These are phyloP conservation scores for Cinnamomum micranthum DNA, from an alignment of 164 flowering plant genomes.

Conservation along the genomic window DNA sequence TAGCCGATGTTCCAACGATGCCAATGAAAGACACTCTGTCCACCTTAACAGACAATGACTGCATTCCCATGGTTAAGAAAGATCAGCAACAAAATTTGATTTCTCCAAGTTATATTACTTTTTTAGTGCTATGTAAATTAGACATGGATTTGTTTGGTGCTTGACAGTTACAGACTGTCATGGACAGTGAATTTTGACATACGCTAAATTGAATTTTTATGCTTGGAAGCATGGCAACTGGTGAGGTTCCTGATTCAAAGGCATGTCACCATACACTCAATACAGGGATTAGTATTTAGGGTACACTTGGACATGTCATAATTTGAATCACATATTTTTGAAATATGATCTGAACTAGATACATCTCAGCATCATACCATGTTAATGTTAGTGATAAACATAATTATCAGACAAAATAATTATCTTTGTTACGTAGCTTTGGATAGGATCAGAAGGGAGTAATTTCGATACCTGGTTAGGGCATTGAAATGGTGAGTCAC, in stretches of 20 bases:
- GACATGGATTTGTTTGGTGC: background rate
- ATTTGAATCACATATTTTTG: background rate
- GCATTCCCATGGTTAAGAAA: slow-evolving; percentile 18
- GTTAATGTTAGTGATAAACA: background rate
- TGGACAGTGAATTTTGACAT: background rate
- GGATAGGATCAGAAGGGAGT: background rate
- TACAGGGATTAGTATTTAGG: background rate
- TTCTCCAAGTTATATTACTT: background rate
- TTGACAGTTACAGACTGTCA: background rate
- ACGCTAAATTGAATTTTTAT: background rate
- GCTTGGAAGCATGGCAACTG: background rate
- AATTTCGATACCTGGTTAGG: slow-evolving; percentile 57
- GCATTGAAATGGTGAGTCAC: slow-evolving; percentile 70
- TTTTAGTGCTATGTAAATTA: background rate
- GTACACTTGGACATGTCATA: background rate
- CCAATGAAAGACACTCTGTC: slow-evolving; percentile 44
- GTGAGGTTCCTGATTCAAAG: background rate
- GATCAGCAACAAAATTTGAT: background rate
- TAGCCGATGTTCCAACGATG: slow-evolving; percentile 79
- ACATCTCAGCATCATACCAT: background rate
- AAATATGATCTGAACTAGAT: background rate
- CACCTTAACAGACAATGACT: slow-evolving; percentile 69
- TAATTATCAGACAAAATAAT: too few relatives aligned
- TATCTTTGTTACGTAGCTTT: background rate
- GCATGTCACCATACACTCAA: background rate